Percentiles rank a stretch among this genome's conserved stretches.
Conservation (phyloP, 2,329 filamentous ascomycete species). For the Cyanodermella asteris region DNA sequence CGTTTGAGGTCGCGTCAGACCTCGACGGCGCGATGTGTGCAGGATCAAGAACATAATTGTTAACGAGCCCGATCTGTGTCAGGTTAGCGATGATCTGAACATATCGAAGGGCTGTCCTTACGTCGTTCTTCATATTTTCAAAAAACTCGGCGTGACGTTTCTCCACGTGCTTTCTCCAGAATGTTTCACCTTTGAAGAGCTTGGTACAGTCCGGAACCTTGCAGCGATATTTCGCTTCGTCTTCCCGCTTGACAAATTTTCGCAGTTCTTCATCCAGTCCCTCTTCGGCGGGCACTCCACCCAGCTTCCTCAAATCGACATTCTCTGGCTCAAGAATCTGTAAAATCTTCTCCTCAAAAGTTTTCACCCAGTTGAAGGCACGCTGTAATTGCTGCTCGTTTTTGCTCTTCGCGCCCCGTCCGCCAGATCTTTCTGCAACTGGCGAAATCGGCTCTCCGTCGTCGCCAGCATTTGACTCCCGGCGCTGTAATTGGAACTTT, state of each 20-base stretch:
- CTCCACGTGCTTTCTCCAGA: constrained; percentile 95
- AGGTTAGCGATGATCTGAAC: constrained; percentile 2
- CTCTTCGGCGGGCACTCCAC: constrained; percentile 69
- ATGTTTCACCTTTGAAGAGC: constrained; percentile 88
- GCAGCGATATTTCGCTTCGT: constrained; percentile 91
- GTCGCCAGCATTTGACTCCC: constrained; percentile 30
- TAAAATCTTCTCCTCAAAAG: constrained; percentile 88
- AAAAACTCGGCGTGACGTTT: constrained; percentile 86
- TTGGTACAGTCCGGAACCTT: constrained; percentile 92
- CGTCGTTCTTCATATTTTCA: constrained; percentile 59
- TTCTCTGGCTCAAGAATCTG: constrained; percentile 81
- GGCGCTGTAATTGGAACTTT: constrained; percentile 66
- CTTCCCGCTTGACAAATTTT: constrained; percentile 90
- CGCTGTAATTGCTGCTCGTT: constrained; percentile 76
- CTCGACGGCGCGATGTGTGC: constrained; percentile 84
- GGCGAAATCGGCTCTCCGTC: constrained; percentile 45
- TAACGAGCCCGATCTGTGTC: constrained; percentile 61
- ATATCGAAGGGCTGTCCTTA: constrained; percentile 24
- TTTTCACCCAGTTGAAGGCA: constrained; percentile 97
- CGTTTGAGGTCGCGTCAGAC: constrained; percentile 85
- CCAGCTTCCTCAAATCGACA: constrained; percentile 72
- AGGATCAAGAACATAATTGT: constrained; percentile 83
- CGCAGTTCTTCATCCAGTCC: constrained; percentile 65
- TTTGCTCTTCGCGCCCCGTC: constrained; percentile 48
- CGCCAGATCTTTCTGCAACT: constrained; percentile 47